phyloP scores from a whole-genome alignment of 228 moss, liverwort and hornwort genomes.

The Sphagnum fallax region DNA sequence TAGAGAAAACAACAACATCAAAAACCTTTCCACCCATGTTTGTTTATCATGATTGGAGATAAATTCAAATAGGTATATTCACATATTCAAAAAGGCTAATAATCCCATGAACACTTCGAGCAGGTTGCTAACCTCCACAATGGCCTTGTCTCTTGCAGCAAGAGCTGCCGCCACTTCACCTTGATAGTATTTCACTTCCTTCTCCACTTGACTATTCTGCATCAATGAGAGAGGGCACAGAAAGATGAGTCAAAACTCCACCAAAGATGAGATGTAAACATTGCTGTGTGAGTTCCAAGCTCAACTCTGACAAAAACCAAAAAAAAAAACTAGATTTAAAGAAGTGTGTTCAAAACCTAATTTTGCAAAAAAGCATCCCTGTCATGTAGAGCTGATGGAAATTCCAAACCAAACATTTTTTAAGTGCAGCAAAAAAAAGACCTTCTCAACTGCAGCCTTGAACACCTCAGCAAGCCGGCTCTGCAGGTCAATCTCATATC shows the following conservation, averaged over 20 bases:
- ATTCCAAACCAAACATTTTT: background rate
- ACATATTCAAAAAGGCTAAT: too few species aligned
- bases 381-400: background rate
- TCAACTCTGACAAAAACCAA: background rate
- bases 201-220: conserved; percentile 77
- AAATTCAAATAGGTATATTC: too few species aligned
- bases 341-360: background rate
- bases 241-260: conserved; percentile 1
- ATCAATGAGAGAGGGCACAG: background rate
- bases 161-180: conserved; percentile 73
- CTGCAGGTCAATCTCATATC: conserved; percentile 22
- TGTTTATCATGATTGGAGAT: too few species aligned
- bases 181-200: conserved; percentile 95
- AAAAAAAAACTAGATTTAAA: background rate
- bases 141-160: conserved; percentile 78
- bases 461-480: conserved; percentile 79
- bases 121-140: conserved; percentile 56
- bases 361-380: background rate
- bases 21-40: too few species aligned
- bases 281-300: background rate
- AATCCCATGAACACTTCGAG: too few species aligned
- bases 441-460: conserved; percentile 93
- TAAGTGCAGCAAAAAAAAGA: conserved; percentile 2
- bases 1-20: too few species aligned
- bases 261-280: background rate